Evolutionary conservation across 352 stramenopile genomes (phyloP).

Genomic region (Globisporangium canariense): DNA sequence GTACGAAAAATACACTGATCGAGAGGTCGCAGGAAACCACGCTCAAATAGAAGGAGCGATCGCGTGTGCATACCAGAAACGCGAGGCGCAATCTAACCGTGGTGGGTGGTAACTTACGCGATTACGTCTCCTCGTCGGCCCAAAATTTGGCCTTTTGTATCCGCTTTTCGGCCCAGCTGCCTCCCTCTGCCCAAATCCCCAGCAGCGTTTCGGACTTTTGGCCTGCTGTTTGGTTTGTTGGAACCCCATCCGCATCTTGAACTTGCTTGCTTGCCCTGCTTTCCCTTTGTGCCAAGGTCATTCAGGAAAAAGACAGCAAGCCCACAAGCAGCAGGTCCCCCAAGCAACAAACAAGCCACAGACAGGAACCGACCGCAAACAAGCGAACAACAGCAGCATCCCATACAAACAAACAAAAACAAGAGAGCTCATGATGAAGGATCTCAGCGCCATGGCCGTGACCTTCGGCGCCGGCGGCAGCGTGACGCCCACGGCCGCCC

Average conservation of each 20-base stretch:
- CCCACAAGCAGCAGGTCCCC: slow-evolving; percentile 8
- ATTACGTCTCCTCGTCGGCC: background rate
- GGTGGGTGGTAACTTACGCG: slow-evolving; percentile 18
- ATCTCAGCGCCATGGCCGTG: slow-evolving; percentile 4
- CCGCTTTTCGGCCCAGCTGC: background rate
- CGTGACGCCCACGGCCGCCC: slow-evolving; percentile 11
- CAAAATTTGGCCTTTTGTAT: slow-evolving; percentile 17
- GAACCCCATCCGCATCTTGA: slow-evolving; percentile 21
- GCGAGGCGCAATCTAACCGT: slow-evolving; percentile 5
- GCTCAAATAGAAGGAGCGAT: background rate
- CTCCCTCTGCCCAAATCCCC: slow-evolving; percentile 1
- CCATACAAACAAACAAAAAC: slow-evolving; percentile 8
- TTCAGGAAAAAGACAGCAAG: slow-evolving; percentile 59
- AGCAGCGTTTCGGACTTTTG: background rate
- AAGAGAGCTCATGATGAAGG: slow-evolving; percentile 25
- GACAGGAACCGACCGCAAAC: slow-evolving; percentile 13
- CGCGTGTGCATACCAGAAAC: background rate
- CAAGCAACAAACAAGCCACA: slow-evolving; percentile 6
- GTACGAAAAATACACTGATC: background rate
- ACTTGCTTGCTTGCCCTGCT: slow-evolving; percentile 20
- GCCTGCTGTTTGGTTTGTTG: too few relatives aligned
- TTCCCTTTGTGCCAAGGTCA: slow-evolving; percentile 25
- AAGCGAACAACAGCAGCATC: background rate
- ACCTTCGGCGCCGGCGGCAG: background rate
- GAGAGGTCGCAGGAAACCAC: background rate